Conservation (phyloP, 805 yeast species). For the Candida tammaniensis region DNA sequence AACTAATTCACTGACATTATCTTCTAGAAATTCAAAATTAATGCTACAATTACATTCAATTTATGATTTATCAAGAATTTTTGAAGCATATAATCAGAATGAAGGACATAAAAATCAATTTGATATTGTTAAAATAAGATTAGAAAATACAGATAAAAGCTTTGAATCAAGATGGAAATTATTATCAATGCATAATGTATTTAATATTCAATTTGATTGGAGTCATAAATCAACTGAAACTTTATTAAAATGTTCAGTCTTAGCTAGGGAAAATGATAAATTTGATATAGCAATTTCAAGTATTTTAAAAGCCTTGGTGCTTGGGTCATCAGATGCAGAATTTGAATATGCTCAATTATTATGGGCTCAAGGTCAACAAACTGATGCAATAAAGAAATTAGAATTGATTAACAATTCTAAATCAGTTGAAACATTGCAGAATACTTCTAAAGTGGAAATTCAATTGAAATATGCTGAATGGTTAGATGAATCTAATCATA, state of each 20-base stretch:
- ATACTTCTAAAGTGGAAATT: slow-evolving; percentile 36
- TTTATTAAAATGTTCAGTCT: slow-evolving; percentile 56
- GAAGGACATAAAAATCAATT: neutral
- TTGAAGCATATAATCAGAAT: slow-evolving; percentile 3
- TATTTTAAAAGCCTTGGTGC: slow-evolving; percentile 56
- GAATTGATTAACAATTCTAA: slow-evolving; percentile 34
- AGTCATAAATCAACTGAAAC: slow-evolving; percentile 39
- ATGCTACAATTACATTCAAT: slow-evolving; percentile 37
- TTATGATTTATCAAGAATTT: slow-evolving; percentile 31
- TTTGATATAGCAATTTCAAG: slow-evolving; percentile 70
- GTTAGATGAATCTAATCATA: slow-evolving; percentile 83
- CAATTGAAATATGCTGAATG: slow-evolving; percentile 81
- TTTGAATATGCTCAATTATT: slow-evolving; percentile 76
- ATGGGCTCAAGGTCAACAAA: slow-evolving; percentile 87
- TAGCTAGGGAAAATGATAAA: slow-evolving; percentile 66
- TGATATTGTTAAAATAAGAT: slow-evolving; percentile 25
- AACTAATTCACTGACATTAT: slow-evolving; percentile 35
- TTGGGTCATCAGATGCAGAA: slow-evolving; percentile 43
- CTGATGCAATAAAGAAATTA: slow-evolving; percentile 73
- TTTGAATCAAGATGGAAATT: slow-evolving; percentile 61
- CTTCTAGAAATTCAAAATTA: slow-evolving; percentile 33
- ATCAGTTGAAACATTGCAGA: neutral
- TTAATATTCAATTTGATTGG: slow-evolving; percentile 5
- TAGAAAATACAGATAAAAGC: slow-evolving; percentile 36
- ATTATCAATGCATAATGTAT: slow-evolving; percentile 49